Base-by-base conservation (phyloP, 495 filamentous ascomycete genomes). In the Parathielavia hyrcaniae region DNA sequence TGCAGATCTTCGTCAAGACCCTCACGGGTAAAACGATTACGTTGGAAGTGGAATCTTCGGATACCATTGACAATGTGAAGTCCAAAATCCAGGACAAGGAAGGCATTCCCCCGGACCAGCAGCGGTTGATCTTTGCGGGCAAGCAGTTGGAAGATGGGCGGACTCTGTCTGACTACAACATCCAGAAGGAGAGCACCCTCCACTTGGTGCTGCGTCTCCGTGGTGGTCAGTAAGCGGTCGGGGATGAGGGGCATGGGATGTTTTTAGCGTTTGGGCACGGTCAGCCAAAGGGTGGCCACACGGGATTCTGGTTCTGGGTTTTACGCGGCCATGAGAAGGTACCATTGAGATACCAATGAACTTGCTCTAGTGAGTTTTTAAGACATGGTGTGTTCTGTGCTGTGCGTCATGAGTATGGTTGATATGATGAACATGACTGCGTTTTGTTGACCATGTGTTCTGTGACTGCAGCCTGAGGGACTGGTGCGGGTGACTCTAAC, bases 1-100 rank as follows among this genome's bases (percentile, higher is more conserved):
- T 93, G 89, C 89, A 95, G 68, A 92, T 95, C 62, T 95, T 95
- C 70, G 90, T 95, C 65, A 95, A 95, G 84, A 93, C 90, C 10
- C 74, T 93, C 56, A 95, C 90, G 11, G 90, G 90, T 16, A 95
- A 95, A 84, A 95, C 90, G 4, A 95, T 95, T 62, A 95, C 90
- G 12, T 69, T 95, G 62, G 90, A 95, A 68, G 90, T 95, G 32
- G 90, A 95, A 69, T 86, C 82, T 16, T 90, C 87, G 16, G 90
- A 95, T 65, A 95, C 90, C 38, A 95, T 95, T 62, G 90, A 95
- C 71, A 95, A 95, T 65, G 90, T 95, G 17, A 95, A 95, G 82
- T 78, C 75, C 26, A 95, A 95, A 80, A 95, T 95, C 52, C 90
- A 95, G 71, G 90, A 91, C 67, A 95, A 93, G 81, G 89, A 93